phyloP scores from a whole-genome alignment of 805 yeast species.

The Candida nitratophila region DNA sequence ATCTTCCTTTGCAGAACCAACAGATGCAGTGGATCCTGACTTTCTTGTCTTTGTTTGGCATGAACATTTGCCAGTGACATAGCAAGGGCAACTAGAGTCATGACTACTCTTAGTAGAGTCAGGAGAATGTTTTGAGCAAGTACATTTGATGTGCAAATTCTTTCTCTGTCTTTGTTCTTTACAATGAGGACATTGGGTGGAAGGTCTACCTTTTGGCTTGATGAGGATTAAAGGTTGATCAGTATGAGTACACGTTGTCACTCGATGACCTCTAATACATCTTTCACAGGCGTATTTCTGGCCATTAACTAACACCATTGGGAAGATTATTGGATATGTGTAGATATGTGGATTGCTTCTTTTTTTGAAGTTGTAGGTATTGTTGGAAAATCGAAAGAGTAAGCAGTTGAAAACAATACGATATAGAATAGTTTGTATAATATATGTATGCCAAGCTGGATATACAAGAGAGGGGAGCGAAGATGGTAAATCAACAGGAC shows the following conservation, averaged over 20 bases:
- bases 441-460: no score
- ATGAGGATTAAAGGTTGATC: slow-evolving; percentile 89
- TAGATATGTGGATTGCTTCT: no score
- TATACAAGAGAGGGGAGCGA: no score
- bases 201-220: slow-evolving; percentile 94
- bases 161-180: slow-evolving; percentile 64
- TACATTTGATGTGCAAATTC: slow-evolving; percentile 62
- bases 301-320: slow-evolving; percentile 87
- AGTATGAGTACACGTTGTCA: slow-evolving; percentile 86
- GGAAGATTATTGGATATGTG: background rate
- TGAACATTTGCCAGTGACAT: slow-evolving; percentile 24
- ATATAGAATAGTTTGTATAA: no score
- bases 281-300: slow-evolving; percentile 93
- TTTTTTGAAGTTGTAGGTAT: no score
- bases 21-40: background rate
- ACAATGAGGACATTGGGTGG: slow-evolving; percentile 86
- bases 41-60: slow-evolving; percentile 23
- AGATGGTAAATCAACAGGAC: no score
- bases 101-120: slow-evolving; percentile 23
- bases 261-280: slow-evolving; percentile 95
- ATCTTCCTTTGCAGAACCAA: background rate
- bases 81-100: slow-evolving; percentile 25
- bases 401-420: no score
- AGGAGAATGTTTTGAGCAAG: slow-evolving; percentile 48
- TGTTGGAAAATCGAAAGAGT: no score